phyloP scores from a whole-genome alignment of 1,139 yeast genomes.

The Protomyces inouyei region DNA sequence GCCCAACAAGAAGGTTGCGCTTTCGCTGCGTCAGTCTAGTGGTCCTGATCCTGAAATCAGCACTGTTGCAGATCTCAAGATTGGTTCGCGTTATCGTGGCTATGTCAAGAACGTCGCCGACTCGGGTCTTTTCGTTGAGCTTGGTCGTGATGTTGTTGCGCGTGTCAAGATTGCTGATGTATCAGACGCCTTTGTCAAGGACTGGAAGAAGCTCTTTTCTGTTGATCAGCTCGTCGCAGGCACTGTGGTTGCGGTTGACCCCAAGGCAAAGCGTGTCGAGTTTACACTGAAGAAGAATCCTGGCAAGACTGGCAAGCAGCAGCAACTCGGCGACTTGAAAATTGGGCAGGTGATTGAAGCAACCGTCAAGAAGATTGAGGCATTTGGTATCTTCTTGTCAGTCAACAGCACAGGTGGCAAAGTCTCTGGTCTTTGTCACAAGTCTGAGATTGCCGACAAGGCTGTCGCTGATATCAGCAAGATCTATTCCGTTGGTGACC shows the following conservation, averaged over 20 bases:
- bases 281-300: conserved; percentile 79
- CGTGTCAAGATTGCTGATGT: conserved; percentile 77
- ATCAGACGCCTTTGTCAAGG: conserved; percentile 73
- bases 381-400: conserved; percentile 84
- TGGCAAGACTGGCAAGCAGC: conserved; percentile 61
- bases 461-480: conserved; percentile 46
- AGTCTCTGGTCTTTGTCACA: conserved; percentile 83
- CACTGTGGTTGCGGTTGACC: conserved; percentile 61
- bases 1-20: conserved; percentile 40
- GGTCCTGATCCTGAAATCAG: conserved; percentile 50
- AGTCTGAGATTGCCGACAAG: conserved; percentile 60
- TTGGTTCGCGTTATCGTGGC: conserved; percentile 73
- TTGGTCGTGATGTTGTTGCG: conserved; percentile 70
- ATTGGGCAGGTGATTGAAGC: conserved; percentile 75
- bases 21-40: conserved; percentile 25
- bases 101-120: conserved; percentile 69
- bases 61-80: conserved; percentile 52
- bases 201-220: conserved; percentile 76
- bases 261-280: conserved; percentile 53
- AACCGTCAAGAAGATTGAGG: conserved; percentile 55
- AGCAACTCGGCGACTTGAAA: conserved; percentile 55
- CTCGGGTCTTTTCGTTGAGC: conserved; percentile 71
- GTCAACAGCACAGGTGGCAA: conserved; percentile 63
- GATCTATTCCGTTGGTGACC: conserved; percentile 36
- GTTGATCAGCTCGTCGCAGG: conserved; percentile 73